Evolutionary conservation across 768 basidiomycete species (phyloP), one percentile per base, ranked within the genome.

Genomic region (Leucocoprinus sp.): DNA sequence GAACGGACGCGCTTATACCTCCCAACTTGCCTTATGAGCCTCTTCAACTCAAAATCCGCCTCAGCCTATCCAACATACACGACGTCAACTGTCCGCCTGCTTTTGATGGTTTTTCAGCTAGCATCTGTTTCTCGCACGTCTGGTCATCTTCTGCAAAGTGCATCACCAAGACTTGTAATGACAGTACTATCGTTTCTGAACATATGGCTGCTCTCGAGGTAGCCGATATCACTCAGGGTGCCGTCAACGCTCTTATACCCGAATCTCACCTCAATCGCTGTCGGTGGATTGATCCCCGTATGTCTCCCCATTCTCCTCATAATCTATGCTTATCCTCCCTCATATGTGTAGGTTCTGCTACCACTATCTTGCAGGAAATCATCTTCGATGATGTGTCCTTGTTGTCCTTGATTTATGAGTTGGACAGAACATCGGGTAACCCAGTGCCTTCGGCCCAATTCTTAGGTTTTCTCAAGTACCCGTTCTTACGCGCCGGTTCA

Each of bases 301-400:
- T 60, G 83, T 72, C 28, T 42, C 36, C 49, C 47, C 37, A 45
- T 48, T 18, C 52, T 27, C 38, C 39, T 42, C 22, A 26, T 45
- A 54, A 47, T 45, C 31, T 50, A 50, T 50, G 50, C 8, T 39
- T 19, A 50, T 42, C 11, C 45, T 57, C 50, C 55, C 52, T 60
- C 55, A 50, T 61, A 59, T 65, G 50, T 54, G 53, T 50, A 80
- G 76, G 65, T 53, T 58, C 70, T 49, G 67, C 72, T 44, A 74
- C 72, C n/a, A 70, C 60, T 35, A 70, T 88, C 58, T 77, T 77
- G 23, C 86, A 89, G 64, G 77, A 86, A 64, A 65, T 89, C 54
- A 66, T 78, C 46, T 71, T 78, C 45, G 82, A 86, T 63, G 73
- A 73, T 54, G 71, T 74, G 50, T 71, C 76, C 14, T 64, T 84